phyloP scores from a whole-genome alignment of 768 basidiomycete genomes.

The Rhizopogon vesiculosus region DNA sequence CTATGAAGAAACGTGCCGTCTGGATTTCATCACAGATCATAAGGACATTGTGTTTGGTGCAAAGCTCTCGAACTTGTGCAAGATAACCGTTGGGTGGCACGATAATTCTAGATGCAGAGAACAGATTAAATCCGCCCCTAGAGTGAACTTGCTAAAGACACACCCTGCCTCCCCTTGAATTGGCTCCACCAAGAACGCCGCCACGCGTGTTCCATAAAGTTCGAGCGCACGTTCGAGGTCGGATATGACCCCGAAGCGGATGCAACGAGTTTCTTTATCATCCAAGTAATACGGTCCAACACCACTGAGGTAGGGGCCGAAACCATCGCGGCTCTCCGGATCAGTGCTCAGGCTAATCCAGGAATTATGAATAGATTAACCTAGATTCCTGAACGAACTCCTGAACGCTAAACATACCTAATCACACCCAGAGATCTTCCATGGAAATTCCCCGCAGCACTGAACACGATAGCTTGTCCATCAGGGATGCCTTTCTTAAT shows the following conservation, averaged over 20 bases:
- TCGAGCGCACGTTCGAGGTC: conserved; percentile 84
- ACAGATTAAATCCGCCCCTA: neutral
- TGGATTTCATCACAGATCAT: conserved; percentile 98
- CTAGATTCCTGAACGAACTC: neutral
- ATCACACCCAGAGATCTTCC: conserved; percentile 89
- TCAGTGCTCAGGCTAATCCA: conserved; percentile 84
- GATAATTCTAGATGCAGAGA: conserved; percentile 58
- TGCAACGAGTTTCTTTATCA: conserved; percentile 40
- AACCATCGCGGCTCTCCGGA: conserved; percentile 80
- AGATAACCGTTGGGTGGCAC: conserved; percentile 91
- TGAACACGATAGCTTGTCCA: conserved; percentile 82
- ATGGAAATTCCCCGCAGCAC: conserved; percentile 91
- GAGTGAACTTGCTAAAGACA: conserved; percentile 21
- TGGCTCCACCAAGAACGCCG: conserved; percentile 94
- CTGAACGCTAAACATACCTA: conserved; percentile 39
- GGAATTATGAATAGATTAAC: conserved; percentile 9
- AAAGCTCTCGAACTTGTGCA: conserved; percentile 67
- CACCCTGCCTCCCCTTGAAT: conserved; percentile 99
- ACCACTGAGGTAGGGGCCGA: conserved; percentile 84
- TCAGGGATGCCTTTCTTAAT: conserved; percentile 76
- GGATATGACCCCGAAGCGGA: conserved; percentile 79
- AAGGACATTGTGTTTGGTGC: conserved; percentile 91
- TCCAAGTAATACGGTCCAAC: conserved; percentile 79
- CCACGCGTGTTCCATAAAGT: conserved; percentile 74
- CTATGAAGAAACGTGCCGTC: conserved; percentile 46